Base-by-base conservation (phyloP, 768 basidiomycete genomes). In the Roridomyces roridus region DNA sequence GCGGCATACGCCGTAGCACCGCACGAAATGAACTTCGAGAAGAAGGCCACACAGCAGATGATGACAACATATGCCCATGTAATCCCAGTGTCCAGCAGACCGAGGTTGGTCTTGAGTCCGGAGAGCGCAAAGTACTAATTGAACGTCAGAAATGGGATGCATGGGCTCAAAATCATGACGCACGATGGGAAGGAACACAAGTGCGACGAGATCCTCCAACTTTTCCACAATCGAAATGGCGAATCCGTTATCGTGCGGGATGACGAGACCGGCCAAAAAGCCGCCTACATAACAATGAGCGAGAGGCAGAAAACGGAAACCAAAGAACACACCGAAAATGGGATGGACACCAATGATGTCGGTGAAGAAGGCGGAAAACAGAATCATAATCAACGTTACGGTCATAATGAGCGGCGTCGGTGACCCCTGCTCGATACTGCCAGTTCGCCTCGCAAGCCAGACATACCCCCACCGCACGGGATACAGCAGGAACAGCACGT, bases 31-130 rank as follows among this genome's bases (percentile, higher is more conserved):
- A 95, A 95, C 71, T 97, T 97, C 57, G 89, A 85, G 29, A 77
- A 65, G 70, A 94, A 97, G 0, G 91, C 88, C 42, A 92, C 81
- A 5, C 85, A 70, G 54, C 86, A 88, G 55, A 94, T 86, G 47
- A 91, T 70, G 62, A 96, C 71, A 9, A 83, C 84, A 69, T 90
- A 97, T 4, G 84, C 93, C 94, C 94, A 96, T 5, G 85, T 86
- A 15, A 81, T 78, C 14, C 92, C 93, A 39, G 79, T 80, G 67
- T 96, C 72, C 35, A 97, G 79, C 21, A 91, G 70, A 1, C 90
- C 88, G 7, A 97, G 76, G 72, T 97, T 86, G 21, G 94, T 97
- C 51, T 74, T 79, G 49, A 97, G 70, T 29, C 94, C 94, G 0
- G 91, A 92, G 4, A 89, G 78, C 0, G 85, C 80, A 68, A 94